A percentile compares a stretch with the other conserved stretches of the same genome.
Evolutionary conservation across 169 alveolate genomes (phyloP).

Genomic region (Plasmodium blacklocki): DNA sequence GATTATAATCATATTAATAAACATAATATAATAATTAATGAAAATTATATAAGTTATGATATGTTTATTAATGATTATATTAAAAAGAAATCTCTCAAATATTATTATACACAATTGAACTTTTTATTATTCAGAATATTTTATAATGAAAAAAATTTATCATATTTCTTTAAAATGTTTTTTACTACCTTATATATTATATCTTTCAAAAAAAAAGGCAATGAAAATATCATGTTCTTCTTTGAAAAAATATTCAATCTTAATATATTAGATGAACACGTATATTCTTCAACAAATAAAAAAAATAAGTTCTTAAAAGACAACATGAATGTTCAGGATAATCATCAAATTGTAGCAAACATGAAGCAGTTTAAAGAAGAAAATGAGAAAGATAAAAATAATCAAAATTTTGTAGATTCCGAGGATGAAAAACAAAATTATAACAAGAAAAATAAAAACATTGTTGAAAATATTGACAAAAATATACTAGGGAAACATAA

Average conservation of each 20-base stretch:
- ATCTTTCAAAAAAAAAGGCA: slow-evolving; percentile 26
- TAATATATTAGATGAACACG: slow-evolving; percentile 1
- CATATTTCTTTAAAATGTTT: slow-evolving; percentile 69
- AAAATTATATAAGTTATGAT: slow-evolving; percentile 30
- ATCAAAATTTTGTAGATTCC: neutral
- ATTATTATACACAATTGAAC: slow-evolving; percentile 73
- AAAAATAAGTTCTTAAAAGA: neutral
- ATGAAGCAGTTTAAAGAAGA: neutral
- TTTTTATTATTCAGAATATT: slow-evolving; percentile 49
- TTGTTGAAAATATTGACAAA: slow-evolving; percentile 5
- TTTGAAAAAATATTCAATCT: slow-evolving; percentile 44
- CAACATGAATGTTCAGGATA: neutral
- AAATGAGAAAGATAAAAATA: neutral
- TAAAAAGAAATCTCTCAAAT: slow-evolving; percentile 40
- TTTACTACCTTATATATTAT: slow-evolving; percentile 66
- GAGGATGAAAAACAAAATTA: neutral
- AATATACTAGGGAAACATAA: too few species aligned
- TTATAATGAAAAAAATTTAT: slow-evolving; percentile 61
- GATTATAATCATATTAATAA: slow-evolving; percentile 41
- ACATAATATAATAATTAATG: slow-evolving; percentile 1
- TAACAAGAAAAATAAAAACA: neutral
- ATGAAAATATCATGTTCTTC: slow-evolving; percentile 34
- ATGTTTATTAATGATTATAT: slow-evolving; percentile 32
- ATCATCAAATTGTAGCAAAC: neutral
- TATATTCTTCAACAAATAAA: too few species aligned